Conservation (phyloP, 2,329 filamentous ascomycete genomes). For the Alternaria ventricosa region DNA sequence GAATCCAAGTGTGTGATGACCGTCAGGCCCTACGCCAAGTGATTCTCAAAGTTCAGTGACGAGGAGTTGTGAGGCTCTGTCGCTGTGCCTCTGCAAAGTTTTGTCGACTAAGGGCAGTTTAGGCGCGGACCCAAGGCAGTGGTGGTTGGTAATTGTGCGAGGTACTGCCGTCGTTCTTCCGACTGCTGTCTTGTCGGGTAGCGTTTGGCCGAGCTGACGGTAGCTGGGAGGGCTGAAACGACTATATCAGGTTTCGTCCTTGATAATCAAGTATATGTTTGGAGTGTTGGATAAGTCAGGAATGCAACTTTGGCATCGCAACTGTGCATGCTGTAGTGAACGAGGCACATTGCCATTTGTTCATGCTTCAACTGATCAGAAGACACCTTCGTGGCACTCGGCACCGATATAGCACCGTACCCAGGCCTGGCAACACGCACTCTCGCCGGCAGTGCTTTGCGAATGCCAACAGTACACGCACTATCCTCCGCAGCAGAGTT, state of each 20-base stretch:
- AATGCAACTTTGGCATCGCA: neutral
- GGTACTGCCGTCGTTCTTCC: neutral
- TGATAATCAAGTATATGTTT: neutral
- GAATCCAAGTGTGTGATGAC: neutral
- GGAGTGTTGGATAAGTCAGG: neutral
- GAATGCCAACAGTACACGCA: neutral
- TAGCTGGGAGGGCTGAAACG: neutral
- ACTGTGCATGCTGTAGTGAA: neutral
- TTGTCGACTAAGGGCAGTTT: neutral
- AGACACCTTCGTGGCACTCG: neutral
- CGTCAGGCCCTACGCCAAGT: neutral
- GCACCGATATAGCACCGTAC: neutral
- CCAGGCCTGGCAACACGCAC: neutral
- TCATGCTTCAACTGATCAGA: neutral
- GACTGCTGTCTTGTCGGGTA: neutral
- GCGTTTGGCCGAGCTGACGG: neutral
- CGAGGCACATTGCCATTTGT: neutral
- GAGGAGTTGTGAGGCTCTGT: neutral
- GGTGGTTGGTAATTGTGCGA: constrained; percentile 1
- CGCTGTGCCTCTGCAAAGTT: neutral
- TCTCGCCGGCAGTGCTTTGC: neutral
- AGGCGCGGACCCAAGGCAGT: neutral
- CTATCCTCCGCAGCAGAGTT: constrained; percentile 16
- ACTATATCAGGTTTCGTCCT: neutral
- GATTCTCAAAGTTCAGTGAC: constrained; percentile 1